Base-by-base conservation (phyloP, 1,284 basidiomycete genomes). In the Pseudozyma thailandica region DNA sequence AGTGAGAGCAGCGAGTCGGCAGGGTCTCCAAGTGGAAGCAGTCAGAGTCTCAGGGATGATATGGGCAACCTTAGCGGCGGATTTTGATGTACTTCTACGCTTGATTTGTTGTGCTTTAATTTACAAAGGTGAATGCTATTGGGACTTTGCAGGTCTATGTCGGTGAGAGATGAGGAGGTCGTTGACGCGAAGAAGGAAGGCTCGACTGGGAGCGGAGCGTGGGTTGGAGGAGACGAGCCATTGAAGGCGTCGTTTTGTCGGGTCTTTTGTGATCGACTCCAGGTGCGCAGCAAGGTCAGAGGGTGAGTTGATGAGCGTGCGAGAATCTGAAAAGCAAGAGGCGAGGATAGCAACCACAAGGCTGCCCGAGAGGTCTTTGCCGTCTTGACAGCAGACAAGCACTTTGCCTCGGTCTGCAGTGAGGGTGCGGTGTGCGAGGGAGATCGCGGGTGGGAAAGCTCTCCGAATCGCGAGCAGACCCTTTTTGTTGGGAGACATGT, bases 201-300 rank as follows among this genome's bases (percentile, higher is more conserved):
- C 86, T 43, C 92, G 86, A 25, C 90, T 88, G 2, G 92, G 91
- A 75, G 92, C 92, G 1, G 90, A 88, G 48, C 86, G 82, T 1
- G 91, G 88, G n/a, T 87, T 84, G 74, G 88, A 88, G 4, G 88
- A 85, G 56, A 92, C 90, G 49, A 93, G 88, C 92, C 92, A 93
- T 76, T 93, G 89, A 33, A 93, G 84, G 15, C 92, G 85, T 25
- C 85, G 89, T 27, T 87, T 86, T 59, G 92, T 87, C 16, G 86
- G 84, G 21, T 86, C 83, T 79, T 93, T 92, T 74, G 39, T 63
- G 38, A 78, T 47, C 4, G 18, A 27, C 1, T 38, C 33, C 13
- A 13, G 20, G 13, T 71, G 70, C 3, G 12, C 1, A 5, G 23
- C 6, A 1, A 21, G 16, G 1, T 31, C 10, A 1, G 12, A 7